Percentiles rank a stretch among this genome's conserved stretches.
phyloP scores from a whole-genome alignment of 2,329 filamentous ascomycete genomes.

The Stemphylium vesicarium region DNA sequence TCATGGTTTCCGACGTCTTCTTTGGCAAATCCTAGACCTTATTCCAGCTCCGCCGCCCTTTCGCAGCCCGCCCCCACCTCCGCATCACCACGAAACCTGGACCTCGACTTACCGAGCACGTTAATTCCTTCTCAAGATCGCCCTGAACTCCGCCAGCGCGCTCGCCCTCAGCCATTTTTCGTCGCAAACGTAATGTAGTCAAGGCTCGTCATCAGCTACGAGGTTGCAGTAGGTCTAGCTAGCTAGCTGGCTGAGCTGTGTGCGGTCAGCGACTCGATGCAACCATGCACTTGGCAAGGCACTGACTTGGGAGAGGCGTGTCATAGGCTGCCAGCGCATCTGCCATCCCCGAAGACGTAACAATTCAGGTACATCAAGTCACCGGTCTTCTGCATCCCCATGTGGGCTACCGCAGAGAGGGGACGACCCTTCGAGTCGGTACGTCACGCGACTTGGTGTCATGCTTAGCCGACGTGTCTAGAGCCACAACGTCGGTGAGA shows the following conservation, averaged over 20 bases:
- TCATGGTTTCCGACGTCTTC: neutral
- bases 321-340: slow-evolving; percentile 24
- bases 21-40: neutral
- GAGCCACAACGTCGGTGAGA: slow-evolving; percentile 1
- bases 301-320: slow-evolving; percentile 8
- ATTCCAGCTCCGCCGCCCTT: neutral
- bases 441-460: slow-evolving; percentile 24
- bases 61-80: slow-evolving; percentile 1
- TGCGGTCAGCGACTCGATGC: slow-evolving; percentile 25
- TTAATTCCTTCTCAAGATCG: slow-evolving; percentile 91
- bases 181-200: slow-evolving; percentile 9
- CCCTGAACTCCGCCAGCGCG: slow-evolving; percentile 53
- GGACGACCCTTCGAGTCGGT: neutral
- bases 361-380: neutral
- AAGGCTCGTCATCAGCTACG: slow-evolving; percentile 9
- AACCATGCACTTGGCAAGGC: slow-evolving; percentile 21
- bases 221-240: slow-evolving; percentile 11
- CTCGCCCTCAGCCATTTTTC: slow-evolving; percentile 43
- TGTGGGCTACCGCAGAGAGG: neutral
- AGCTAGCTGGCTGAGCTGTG: slow-evolving; percentile 20
- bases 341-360: neutral
- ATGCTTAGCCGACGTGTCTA: neutral
- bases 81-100: slow-evolving; percentile 16
- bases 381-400: neutral
- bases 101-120: slow-evolving; percentile 78